Evolutionary conservation across 2,329 filamentous ascomycete species (phyloP), one percentile per base, ranked within the genome.

Genomic region (Acrodontium crateriforme): DNA sequence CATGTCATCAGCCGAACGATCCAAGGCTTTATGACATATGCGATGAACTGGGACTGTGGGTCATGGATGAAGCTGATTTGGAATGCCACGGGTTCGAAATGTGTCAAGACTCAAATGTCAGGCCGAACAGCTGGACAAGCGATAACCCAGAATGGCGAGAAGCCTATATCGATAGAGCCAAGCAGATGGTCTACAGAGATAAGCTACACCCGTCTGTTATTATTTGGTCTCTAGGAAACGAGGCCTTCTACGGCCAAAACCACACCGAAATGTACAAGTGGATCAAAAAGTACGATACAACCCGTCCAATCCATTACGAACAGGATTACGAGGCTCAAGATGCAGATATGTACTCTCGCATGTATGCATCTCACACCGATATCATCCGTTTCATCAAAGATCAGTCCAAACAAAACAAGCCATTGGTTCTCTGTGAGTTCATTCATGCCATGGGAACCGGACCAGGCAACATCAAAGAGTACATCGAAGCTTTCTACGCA

Each of bases 221-320:
- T 26, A 67, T 80, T 22, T 82, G 78, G 78, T 76, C 71, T 25
- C 58, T 82, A 0, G 78, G 77, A 0, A 82, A 82, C 41, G 77
- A 82, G 45, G 68, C 75, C 0, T 81, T 78, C 45, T 80, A 78
- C 41, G 77, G 77, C 1, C 55, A 59, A 6, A 81, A 82, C 43
- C 72, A 77, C 42, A 61, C 60, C 24, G 69, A 67, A 18, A 82
- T 82, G 77, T 73, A 74, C 39, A 54, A 72, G 3, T 74, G 67
- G 45, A 63, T 65, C 27, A 74, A 70, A 35, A 33, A 53, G 1
- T 54, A 62, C n/a, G 75, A 80, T 38, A 59, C 65, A 0, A 63
- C 62, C 1, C 58, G 75, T 5, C 61, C 67, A 0, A 58, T 79
- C 1, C 75, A 80, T 46, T 79, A 79, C 42, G 75, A 79, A 45